phyloP scores from a whole-genome alignment of 2,329 filamentous ascomycete genomes.

The Aaosphaeria pasadenensis region DNA sequence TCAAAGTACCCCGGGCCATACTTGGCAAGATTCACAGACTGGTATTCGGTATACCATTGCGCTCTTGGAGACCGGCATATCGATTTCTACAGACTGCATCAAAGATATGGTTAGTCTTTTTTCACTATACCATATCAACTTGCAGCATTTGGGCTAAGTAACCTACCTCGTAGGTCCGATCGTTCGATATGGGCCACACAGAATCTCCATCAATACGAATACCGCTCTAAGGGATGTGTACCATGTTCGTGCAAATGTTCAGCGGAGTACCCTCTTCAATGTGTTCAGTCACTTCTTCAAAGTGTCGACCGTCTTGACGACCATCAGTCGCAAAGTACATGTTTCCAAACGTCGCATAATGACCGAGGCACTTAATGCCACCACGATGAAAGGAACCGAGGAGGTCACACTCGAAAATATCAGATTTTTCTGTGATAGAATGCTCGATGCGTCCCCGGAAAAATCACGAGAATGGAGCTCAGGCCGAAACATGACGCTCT shows the following conservation, averaged over 20 bases:
- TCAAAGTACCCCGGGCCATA: slow-evolving; percentile 2
- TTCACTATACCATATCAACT: neutral
- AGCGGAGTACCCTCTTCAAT: slow-evolving; percentile 2
- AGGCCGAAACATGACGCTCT: slow-evolving; percentile 4
- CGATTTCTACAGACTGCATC: neutral
- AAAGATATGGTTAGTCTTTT: neutral
- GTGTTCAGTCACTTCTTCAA: slow-evolving; percentile 1
- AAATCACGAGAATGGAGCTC: slow-evolving; percentile 4
- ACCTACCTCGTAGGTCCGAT: slow-evolving; percentile 1
- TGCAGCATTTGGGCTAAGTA: neutral
- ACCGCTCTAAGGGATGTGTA: slow-evolving; percentile 5
- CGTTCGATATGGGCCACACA: slow-evolving; percentile 6
- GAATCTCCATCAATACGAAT: slow-evolving; percentile 5
- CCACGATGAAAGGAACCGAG: slow-evolving; percentile 38
- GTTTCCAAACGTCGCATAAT: slow-evolving; percentile 38
- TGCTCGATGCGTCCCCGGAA: neutral
- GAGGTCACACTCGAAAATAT: slow-evolving; percentile 33
- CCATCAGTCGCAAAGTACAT: slow-evolving; percentile 35
- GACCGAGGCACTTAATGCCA: slow-evolving; percentile 37
- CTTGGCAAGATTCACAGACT: neutral
- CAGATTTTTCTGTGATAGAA: slow-evolving; percentile 2
- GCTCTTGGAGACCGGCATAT: neutral
- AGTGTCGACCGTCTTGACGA: slow-evolving; percentile 31
- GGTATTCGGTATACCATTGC: slow-evolving; percentile 1
- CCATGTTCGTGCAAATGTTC: slow-evolving; percentile 3